Evolutionary conservation across 2,329 filamentous ascomycete species (phyloP), one percentile per base, ranked within the genome.

Genomic region (Xylariaceae sp.): DNA sequence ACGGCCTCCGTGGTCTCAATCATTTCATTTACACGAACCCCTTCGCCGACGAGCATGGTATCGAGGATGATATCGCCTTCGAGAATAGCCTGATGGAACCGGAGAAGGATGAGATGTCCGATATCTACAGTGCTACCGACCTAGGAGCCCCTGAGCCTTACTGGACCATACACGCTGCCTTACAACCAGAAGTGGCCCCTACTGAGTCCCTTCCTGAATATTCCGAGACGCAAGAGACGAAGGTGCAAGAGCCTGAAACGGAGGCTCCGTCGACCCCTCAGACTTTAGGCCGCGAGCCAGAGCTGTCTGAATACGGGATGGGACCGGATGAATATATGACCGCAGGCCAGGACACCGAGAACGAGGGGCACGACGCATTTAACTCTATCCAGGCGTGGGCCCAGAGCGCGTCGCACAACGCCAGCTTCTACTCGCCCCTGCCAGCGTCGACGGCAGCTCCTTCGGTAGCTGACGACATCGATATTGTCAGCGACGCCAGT

Each of bases 341-440:
- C 0, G 69, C 72, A 7, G 67, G 70, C 29, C 66, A 73, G 48
- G 64, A 70, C 3, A 62, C 69, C 39, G 41, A 52, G 14, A 55
- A 13, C 18, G 9, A 72, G n/a, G n/a, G n/a, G n/a, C n/a, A n/a
- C n/a, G n/a, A n/a, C 11, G 69, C 73, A 2, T 81, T 73, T 52
- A 71, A 72, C 31, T 78, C 75, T 2, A 81, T 82, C 48, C 76
- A 82, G 53, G 78, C 78, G 0, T 82, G 78, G 78, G 77, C 78
- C 1, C 71, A 78, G 48, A 70, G 78, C 48, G 63, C 68, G 41
- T 73, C 71, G 4, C 34, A 26, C 15, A 63, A 63, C 52, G 60
- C 64, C 8, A 68, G 69, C 51, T 80, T 81, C 52, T 81, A 80
- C 64, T 80, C 76, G 5, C 76, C 77, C 4, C 67, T 80, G 15